phyloP scores from a whole-genome alignment of 805 yeast genomes.

The Metschnikowia drakensbergensis region DNA sequence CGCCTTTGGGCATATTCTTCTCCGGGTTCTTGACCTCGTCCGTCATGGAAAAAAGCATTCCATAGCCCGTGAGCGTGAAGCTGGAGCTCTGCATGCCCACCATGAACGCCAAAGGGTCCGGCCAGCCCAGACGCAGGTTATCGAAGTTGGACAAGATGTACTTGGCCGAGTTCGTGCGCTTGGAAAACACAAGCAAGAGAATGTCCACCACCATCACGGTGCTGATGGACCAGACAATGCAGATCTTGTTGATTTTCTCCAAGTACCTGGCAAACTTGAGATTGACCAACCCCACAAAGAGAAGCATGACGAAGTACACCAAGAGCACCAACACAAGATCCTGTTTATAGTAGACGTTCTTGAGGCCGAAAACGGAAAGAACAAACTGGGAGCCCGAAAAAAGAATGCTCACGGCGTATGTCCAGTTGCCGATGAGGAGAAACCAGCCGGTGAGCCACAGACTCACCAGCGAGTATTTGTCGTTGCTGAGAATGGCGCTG shows the following conservation, averaged over 20 bases:
- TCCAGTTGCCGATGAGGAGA: slow-evolving; percentile 69
- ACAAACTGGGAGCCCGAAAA: slow-evolving; percentile 76
- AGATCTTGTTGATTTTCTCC: slow-evolving; percentile 60
- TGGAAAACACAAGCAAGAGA: slow-evolving; percentile 54
- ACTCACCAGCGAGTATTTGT: slow-evolving; percentile 50
- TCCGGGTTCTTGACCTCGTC: slow-evolving; percentile 81
- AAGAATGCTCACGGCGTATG: slow-evolving; percentile 68
- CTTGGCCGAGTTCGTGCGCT: slow-evolving; percentile 53
- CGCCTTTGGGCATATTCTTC: slow-evolving; percentile 68
- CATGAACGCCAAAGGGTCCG: slow-evolving; percentile 63
- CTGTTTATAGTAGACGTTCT: slow-evolving; percentile 54
- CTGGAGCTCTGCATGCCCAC: slow-evolving; percentile 77
- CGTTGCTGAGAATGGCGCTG: slow-evolving; percentile 65
- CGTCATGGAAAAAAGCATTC: slow-evolving; percentile 74
- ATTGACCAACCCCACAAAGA: slow-evolving; percentile 60
- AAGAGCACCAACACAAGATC: slow-evolving; percentile 53
- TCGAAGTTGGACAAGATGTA: slow-evolving; percentile 65
- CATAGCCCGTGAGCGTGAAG: slow-evolving; percentile 78
- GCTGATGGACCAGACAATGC: slow-evolving; percentile 73
- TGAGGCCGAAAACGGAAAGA: slow-evolving; percentile 60
- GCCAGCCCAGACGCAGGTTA: slow-evolving; percentile 74
- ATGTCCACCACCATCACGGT: slow-evolving; percentile 68
- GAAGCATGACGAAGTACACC: slow-evolving; percentile 54
- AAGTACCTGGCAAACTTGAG: slow-evolving; percentile 55
- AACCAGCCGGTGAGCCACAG: slow-evolving; percentile 84